These are phyloP conservation scores for Clausena lansium DNA, from an alignment of 345 rosid species.

Conservation along the genomic window DNA sequence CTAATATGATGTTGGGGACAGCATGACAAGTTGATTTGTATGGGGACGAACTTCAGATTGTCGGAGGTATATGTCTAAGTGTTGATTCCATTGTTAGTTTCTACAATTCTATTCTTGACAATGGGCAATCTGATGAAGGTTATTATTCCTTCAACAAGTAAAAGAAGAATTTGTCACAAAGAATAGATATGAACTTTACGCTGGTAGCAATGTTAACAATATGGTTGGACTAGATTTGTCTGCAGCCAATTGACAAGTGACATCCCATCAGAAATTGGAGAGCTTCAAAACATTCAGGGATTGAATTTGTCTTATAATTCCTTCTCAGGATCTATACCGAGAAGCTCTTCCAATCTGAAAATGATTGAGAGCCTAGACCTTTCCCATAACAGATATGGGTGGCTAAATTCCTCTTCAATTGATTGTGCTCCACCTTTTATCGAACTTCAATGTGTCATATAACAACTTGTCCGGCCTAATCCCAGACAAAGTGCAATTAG, in stretches of 20 bases:
- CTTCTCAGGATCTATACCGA: background rate
- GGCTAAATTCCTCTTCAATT: too few species aligned
- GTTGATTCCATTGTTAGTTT: background rate
- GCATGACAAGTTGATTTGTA: background rate
- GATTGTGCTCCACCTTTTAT: too few species aligned
- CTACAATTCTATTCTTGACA: background rate
- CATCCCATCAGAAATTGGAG: background rate
- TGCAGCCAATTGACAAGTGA: background rate
- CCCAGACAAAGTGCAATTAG: too few species aligned
- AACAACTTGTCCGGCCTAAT: too few species aligned
- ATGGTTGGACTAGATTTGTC: too few species aligned
- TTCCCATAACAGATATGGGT: too few species aligned
- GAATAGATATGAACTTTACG: background rate
- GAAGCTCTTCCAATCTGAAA: background rate
- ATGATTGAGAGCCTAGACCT: background rate
- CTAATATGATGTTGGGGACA: background rate
- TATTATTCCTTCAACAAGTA: rapidly evolving
- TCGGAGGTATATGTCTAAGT: too few species aligned
- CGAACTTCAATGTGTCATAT: too few species aligned
- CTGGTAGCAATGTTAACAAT: background rate
- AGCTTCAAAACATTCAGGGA: background rate
- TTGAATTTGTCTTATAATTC: background rate
- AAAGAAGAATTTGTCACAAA: background rate
- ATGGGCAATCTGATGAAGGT: rapidly evolving
- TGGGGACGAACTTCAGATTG: too few species aligned